phyloP scores from a whole-genome alignment of 2,329 filamentous ascomycete species.

The Phyllosticta paracitricarpa region DNA sequence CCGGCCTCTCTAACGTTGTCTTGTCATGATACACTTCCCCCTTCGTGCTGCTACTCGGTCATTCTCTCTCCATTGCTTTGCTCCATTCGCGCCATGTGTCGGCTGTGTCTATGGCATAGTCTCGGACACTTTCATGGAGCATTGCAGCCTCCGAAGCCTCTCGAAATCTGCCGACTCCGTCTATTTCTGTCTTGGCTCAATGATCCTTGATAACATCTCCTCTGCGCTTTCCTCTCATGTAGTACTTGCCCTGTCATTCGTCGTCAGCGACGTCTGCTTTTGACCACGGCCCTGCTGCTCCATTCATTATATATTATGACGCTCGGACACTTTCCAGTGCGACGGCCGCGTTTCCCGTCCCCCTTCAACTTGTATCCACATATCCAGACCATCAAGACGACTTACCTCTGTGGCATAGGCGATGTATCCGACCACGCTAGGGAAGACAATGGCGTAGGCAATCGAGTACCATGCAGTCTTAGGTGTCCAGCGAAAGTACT shows the following conservation, averaged over 20 bases:
- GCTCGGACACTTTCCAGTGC: not conserved
- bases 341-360: not conserved
- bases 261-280: not conserved
- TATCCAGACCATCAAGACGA: constrained; percentile 17
- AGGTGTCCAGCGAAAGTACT: constrained; percentile 90
- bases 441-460: constrained; percentile 65
- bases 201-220: constrained; percentile 78
- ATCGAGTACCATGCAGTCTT: constrained; percentile 72
- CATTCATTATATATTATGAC: not conserved
- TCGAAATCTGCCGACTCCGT: not conserved
- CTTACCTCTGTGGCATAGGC: constrained; percentile 81
- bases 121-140: not conserved
- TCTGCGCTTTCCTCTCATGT: constrained; percentile 77
- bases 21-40: not conserved
- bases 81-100: not conserved
- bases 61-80: not conserved
- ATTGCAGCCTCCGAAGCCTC: not conserved
- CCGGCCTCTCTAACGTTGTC: not conserved
- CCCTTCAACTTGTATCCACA: not conserved
- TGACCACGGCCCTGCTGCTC: constrained; percentile 9
- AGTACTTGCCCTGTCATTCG: constrained; percentile 65
- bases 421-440: constrained; percentile 57
- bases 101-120: not conserved
- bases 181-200: constrained; percentile 32
- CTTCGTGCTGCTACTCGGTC: not conserved